Conservation (phyloP, 176 grass and related monocot genomes). For the Phoenix dactylifera region DNA sequence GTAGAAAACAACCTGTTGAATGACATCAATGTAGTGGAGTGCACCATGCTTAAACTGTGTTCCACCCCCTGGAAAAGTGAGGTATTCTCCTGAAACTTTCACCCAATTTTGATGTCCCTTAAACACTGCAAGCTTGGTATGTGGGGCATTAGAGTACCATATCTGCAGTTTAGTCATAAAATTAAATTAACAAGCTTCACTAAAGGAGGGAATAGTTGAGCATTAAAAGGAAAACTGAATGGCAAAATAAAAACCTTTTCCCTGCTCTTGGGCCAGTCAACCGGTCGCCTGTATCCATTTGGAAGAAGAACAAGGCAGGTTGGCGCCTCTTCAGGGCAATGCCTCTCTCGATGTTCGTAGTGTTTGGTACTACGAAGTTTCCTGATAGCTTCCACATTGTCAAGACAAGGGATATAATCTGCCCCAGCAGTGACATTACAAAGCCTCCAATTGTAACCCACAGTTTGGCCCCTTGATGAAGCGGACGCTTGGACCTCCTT, state of each 20-base stretch:
- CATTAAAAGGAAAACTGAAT: slow-evolving; percentile 14
- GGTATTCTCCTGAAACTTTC: slow-evolving; percentile 89
- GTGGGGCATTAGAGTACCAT: slow-evolving; percentile 88
- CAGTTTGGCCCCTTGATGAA: slow-evolving; percentile 27
- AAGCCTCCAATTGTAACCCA: slow-evolving; percentile 70
- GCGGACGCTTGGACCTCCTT: slow-evolving; percentile 45
- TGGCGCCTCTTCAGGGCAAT: slow-evolving; percentile 77
- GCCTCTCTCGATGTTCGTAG: slow-evolving; percentile 93
- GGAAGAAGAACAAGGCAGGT: slow-evolving; percentile 86
- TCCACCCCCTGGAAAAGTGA: slow-evolving; percentile 85
- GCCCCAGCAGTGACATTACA: slow-evolving; percentile 44
- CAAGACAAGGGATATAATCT: slow-evolving; percentile 98
- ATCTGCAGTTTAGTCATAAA: slow-evolving; percentile 33
- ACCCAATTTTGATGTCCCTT: slow-evolving; percentile 99
- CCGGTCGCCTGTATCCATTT: slow-evolving; percentile 54
- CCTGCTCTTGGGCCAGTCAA: slow-evolving; percentile 80
- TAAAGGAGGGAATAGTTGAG: slow-evolving; percentile 6
- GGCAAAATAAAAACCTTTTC: slow-evolving; percentile 52
- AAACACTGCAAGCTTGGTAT: slow-evolving; percentile 71
- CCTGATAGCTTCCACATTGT: slow-evolving; percentile 88
- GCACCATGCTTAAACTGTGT: slow-evolving; percentile 97
- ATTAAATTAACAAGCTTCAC: too few relatives aligned
- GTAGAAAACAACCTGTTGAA: slow-evolving; percentile 58
- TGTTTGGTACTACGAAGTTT: slow-evolving; percentile 75
- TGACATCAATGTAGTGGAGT: slow-evolving; percentile 88